Evolutionary conservation across 129 eudicot species (phyloP).

Genomic region (Kitagawia praeruptora): DNA sequence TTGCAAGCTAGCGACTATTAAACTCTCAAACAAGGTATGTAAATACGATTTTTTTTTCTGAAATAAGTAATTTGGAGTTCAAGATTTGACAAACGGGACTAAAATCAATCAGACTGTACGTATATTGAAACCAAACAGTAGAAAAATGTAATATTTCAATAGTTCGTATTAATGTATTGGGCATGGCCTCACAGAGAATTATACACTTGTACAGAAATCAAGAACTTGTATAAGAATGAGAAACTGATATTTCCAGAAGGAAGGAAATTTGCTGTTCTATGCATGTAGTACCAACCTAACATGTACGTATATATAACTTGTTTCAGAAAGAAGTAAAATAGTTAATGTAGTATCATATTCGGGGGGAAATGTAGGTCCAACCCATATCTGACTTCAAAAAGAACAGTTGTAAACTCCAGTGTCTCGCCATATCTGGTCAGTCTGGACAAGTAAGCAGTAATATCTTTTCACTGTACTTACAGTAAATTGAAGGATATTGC

Average conservation of each 20-base stretch:
- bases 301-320: background rate
- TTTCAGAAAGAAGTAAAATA: background rate
- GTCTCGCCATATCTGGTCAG: background rate
- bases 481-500: background rate
- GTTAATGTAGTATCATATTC: background rate
- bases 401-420: slow-evolving; percentile 1
- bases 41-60: too few relatives aligned
- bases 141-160: too few relatives aligned
- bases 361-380: background rate
- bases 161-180: too few relatives aligned
- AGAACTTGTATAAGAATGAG: background rate
- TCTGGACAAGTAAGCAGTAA: background rate
- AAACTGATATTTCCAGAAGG: background rate
- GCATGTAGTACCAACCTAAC: background rate
- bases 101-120: background rate
- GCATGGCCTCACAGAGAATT: too few relatives aligned
- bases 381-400: background rate
- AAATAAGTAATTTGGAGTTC: too few relatives aligned
- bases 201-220: background rate
- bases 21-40: too few relatives aligned
- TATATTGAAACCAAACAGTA: too few relatives aligned
- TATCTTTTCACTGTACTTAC: background rate
- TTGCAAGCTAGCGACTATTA: too few relatives aligned
- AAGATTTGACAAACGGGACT: too few relatives aligned
- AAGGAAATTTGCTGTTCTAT: background rate